Conservation (phyloP, 1,284 basidiomycete genomes). For the Sanguinoderma infundibulare region DNA sequence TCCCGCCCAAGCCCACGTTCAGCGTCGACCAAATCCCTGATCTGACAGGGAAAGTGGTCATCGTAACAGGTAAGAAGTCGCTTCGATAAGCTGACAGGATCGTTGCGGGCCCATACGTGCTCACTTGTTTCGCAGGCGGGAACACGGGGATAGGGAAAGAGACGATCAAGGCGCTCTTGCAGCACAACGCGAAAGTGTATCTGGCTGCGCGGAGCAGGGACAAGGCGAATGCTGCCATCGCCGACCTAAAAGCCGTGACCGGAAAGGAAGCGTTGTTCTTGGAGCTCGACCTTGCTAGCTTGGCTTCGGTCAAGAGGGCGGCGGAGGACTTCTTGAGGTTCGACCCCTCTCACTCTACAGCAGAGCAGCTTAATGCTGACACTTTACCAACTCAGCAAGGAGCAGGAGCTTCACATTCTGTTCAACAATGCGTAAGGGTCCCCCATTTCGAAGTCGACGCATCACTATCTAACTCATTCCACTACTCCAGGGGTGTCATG, state of each 20-base stretch:
- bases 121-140: constrained; percentile 20
- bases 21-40: constrained; percentile 51
- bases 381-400: constrained; percentile 37
- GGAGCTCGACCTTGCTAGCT: constrained; percentile 51
- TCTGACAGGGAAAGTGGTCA: constrained; percentile 47
- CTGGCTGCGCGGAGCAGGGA: constrained; percentile 32
- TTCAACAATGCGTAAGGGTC: constrained; percentile 54
- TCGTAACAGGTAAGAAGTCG: constrained; percentile 43
- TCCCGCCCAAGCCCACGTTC: constrained; percentile 49
- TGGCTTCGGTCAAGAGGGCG: constrained; percentile 46
- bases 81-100: not conserved
- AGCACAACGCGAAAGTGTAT: not conserved
- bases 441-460: constrained; percentile 9
- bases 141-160: constrained; percentile 45
- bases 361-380: not conserved
- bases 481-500: constrained; percentile 50
- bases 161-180: constrained; percentile 20
- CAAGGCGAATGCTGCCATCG: constrained; percentile 48
- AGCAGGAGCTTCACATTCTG: constrained; percentile 51
- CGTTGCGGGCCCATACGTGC: not conserved
- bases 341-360: too few species aligned
- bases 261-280: constrained; percentile 47
- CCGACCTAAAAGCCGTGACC: constrained; percentile 41
- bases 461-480: not conserved
- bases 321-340: constrained; percentile 42